Evolutionary conservation across 2,329 filamentous ascomycete species (phyloP).

Genomic region (Clarireedia homoeocarpa): DNA sequence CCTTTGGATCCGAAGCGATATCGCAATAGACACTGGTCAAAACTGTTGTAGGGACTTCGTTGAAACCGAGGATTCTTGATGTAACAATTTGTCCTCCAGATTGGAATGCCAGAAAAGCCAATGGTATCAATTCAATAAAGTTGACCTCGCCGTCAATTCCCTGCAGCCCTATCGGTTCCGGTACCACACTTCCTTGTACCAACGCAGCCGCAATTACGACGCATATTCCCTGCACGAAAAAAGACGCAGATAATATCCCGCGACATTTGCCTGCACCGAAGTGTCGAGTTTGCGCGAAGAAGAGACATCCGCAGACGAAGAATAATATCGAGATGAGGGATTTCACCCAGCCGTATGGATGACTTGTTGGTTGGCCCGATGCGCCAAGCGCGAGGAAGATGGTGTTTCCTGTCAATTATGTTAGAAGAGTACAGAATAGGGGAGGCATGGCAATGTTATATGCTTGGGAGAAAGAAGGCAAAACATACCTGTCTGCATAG

Average conservation of each 20-base stretch:
- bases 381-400: conserved; percentile 55
- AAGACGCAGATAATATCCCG: conserved; percentile 39
- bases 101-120: conserved; percentile 55
- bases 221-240: conserved; percentile 43
- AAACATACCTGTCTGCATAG: conserved; percentile 42
- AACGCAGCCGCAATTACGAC: conserved; percentile 46
- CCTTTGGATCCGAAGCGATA: conserved; percentile 57
- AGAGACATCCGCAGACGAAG: conserved; percentile 46
- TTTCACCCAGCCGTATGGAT: conserved; percentile 45
- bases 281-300: conserved; percentile 33
- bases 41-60: conserved; percentile 68
- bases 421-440: not conserved
- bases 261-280: conserved; percentile 27
- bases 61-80: conserved; percentile 60
- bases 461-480: not conserved
- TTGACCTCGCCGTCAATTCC: conserved; percentile 26
- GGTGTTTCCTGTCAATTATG: conserved; percentile 42
- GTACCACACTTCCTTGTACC: conserved; percentile 39
- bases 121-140: conserved; percentile 37
- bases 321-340: conserved; percentile 44
- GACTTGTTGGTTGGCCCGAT: conserved; percentile 40
- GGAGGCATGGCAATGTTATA: not conserved
- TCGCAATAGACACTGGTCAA: conserved; percentile 79
- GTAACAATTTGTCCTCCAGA: conserved; percentile 72
- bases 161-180: conserved; percentile 33